Percentiles rank a stretch among this genome's conserved stretches.
Evolutionary conservation across 176 grass and related monocot genomes (phyloP).

Genomic region (Phyllostachys edulis): DNA sequence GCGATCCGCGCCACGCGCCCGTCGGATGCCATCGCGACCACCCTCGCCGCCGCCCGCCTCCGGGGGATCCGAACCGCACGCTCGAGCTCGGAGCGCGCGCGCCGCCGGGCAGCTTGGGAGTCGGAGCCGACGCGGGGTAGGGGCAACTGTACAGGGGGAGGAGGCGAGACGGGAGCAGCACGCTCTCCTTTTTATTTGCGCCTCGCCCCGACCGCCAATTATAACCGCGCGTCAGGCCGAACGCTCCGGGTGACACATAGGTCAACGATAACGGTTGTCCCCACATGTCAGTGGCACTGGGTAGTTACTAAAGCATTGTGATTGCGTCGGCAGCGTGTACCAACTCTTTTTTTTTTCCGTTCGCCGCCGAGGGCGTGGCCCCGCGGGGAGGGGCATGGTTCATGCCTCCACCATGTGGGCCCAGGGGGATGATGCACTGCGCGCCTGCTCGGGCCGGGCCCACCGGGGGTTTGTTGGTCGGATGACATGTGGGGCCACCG

Average conservation of each 20-base stretch:
- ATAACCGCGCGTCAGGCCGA: neutral
- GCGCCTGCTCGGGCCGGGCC: neutral
- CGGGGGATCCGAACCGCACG: neutral
- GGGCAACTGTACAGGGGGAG: neutral
- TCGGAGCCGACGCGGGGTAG: neutral
- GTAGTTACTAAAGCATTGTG: neutral
- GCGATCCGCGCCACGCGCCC: conserved; percentile 68
- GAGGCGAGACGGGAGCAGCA: neutral
- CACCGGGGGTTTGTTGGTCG: neutral
- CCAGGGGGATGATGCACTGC: neutral
- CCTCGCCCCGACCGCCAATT: neutral
- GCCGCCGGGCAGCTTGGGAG: neutral
- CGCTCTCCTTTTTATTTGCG: neutral
- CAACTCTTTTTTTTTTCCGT: neutral
- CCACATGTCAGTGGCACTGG: neutral
- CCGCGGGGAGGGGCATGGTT: conserved; percentile 15
- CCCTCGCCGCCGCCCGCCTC: conserved; percentile 9
- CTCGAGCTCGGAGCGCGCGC: conserved; percentile 7
- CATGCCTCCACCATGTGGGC: conserved; percentile 28
- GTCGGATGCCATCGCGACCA: conserved; percentile 52
- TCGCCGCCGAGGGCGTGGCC: neutral
- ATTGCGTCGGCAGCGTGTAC: neutral
- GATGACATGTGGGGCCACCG: neutral
- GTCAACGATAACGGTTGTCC: fast-evolving
- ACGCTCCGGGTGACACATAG: neutral